Evolutionary conservation across 257 asterid species (phyloP).

Genomic region (Parsonsia alboflavescens): DNA sequence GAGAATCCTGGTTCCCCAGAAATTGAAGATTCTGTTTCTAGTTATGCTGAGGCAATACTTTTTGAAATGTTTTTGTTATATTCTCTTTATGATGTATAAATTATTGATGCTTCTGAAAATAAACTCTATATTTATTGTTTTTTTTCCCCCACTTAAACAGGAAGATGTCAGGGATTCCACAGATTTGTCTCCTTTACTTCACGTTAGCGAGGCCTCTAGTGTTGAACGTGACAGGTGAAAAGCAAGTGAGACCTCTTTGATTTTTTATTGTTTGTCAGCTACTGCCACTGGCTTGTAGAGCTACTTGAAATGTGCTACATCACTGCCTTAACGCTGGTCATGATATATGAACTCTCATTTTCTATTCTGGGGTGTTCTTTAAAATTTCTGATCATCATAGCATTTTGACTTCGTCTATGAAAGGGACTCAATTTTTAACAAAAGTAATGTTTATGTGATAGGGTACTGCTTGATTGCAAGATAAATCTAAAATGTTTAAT

Average conservation of each 20-base stretch:
- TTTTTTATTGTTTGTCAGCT: constrained; percentile 20
- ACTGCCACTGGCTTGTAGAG: constrained; percentile 8
- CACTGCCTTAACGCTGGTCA: not conserved
- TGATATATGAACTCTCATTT: not conserved
- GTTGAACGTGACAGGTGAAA: constrained; percentile 58
- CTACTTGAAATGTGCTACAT: not conserved
- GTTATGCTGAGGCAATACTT: constrained; percentile 31
- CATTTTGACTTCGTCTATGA: not conserved
- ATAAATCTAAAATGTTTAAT: not conserved
- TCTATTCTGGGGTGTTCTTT: not conserved
- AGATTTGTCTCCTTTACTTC: constrained; percentile 37
- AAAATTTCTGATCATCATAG: not conserved
- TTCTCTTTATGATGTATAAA: constrained; percentile 10
- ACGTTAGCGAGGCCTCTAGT: constrained; percentile 27
- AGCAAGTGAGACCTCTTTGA: constrained; percentile 36
- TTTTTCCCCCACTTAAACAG: constrained; percentile 26
- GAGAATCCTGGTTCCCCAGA: constrained; percentile 30
- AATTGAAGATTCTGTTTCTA: constrained; percentile 29
- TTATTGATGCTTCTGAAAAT: not conserved
- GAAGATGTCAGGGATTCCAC: constrained; percentile 34
- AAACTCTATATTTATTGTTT: constrained; percentile 15
- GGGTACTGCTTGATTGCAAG: not conserved
- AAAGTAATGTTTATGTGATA: not conserved
- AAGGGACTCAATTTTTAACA: not conserved
- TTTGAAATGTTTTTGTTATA: constrained; percentile 20